Percentiles rank a stretch among this genome's conserved stretches.
These are phyloP conservation scores for Sequoiadendron giganteum DNA, from an alignment of 75 land plant species.

Conservation along the genomic window DNA sequence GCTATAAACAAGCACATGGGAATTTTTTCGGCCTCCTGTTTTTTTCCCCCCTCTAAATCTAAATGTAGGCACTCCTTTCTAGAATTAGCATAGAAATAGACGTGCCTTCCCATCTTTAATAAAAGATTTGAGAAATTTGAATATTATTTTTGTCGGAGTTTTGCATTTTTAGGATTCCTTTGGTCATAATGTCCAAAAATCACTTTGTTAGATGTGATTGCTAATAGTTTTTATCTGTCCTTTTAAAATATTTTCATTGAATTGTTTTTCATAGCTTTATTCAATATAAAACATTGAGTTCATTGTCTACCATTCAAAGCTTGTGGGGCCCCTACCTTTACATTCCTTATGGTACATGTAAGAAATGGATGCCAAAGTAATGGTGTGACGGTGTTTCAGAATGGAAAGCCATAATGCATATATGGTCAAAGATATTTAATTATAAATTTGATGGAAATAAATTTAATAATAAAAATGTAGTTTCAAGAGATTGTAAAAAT, in stretches of 20 bases:
- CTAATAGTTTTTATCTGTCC: neutral
- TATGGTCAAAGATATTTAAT: no score
- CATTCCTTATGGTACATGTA: neutral
- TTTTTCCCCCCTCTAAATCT: neutral
- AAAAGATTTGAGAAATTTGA: neutral
- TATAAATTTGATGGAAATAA: no score
- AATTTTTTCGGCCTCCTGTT: neutral
- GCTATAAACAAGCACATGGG: neutral
- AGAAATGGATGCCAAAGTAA: neutral
- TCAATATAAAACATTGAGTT: neutral
- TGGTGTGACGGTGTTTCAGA: no score
- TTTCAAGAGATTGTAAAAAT: no score
- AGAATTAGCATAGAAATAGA: neutral
- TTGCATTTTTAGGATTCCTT: neutral
- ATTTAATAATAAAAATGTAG: no score
- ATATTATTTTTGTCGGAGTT: neutral
- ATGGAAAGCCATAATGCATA: no score
- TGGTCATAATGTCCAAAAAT: neutral
- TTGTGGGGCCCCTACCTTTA: neutral
- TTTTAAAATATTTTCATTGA: neutral
- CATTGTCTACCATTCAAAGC: neutral
- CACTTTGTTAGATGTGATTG: neutral
- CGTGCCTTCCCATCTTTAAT: neutral
- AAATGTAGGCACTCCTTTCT: neutral
- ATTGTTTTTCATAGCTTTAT: neutral